Base-by-base conservation (phyloP, 148 eudicot species). In the Arctostaphylos glauca region DNA sequence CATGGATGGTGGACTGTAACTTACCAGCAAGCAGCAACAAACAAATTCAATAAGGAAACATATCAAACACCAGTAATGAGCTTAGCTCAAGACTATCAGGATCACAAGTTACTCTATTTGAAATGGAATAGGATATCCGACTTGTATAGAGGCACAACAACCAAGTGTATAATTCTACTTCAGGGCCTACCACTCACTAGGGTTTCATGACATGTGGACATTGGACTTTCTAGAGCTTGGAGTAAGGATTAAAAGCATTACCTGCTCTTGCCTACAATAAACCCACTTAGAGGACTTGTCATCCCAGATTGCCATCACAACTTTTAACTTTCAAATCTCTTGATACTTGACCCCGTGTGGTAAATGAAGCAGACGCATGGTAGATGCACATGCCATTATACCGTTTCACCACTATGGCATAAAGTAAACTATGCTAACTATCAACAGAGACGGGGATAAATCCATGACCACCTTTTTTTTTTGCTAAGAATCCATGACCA, bases 141-240 rank as follows among this genome's bases (percentile, higher is more conserved):
- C 66, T 56, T 5, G 6, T 77, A 38, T 9, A 38, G 66, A 77
- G 25, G 5, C 52, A 18, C 49, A 18, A 46, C 76, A 72, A 46
- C 74, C 14, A 46, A 6, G 76, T 44, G 10, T 72, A 72, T 4
- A 72, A 46, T 6, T 73, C 23, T 18, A 73, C 23, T 43, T 44
- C 6, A 44, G 23, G 64, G 6, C 60, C 60, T 21, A 31, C n/a
- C n/a, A 52, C 62, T 38, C 7, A 41, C 31, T 4, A 56, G 14
- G 80, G 66, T 38, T 49, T 21, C 58, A 49, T 47, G 53, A 7
- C 52, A 19, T 9, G 8, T 41, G 52, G 19, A 47, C 1, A 47
- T 47, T 74, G n/a, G 38, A 70, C 74, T 70, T 70, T 70, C 73
- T 13, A 68, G 74, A 70, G 74, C 47, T 43, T 70, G 74, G 21